Percentiles rank a stretch among this genome's conserved stretches.
Conservation (phyloP, 441 rosid species). For the Kokia cookei region DNA sequence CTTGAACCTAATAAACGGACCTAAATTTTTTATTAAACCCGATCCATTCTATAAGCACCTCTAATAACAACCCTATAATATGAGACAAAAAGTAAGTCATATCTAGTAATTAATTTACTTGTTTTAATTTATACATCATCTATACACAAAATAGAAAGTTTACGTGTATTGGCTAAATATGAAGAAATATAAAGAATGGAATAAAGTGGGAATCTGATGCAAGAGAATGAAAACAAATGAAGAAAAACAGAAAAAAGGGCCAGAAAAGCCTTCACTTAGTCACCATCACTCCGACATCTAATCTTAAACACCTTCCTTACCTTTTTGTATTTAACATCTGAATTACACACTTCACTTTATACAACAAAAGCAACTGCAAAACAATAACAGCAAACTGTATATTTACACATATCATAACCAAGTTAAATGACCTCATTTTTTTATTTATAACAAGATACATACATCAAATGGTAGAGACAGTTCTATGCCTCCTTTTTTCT, state of each 20-base stretch:
- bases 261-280: constrained; percentile 18
- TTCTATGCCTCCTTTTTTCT: not conserved
- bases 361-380: not conserved
- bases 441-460: constrained; percentile 44
- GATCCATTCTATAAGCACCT: too few species aligned
- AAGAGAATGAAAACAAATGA: constrained; percentile 8
- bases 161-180: too few species aligned
- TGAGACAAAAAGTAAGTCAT: too few species aligned
- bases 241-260: constrained; percentile 7
- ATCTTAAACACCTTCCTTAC: not conserved
- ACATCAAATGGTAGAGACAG: constrained; percentile 42
- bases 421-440: constrained; percentile 24
- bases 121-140: too few species aligned
- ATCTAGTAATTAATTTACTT: too few species aligned
- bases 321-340: not conserved
- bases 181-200: not conserved
- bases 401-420: constrained; percentile 46
- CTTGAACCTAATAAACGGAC: too few species aligned
- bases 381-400: constrained; percentile 23
- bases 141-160: too few species aligned
- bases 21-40: too few species aligned
- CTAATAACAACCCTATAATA: too few species aligned
- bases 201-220: not conserved
- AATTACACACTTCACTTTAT: not conserved
- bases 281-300: constrained; percentile 14